Base-by-base conservation (phyloP, 768 basidiomycete species). In the Rhizopogon salebrosus region DNA sequence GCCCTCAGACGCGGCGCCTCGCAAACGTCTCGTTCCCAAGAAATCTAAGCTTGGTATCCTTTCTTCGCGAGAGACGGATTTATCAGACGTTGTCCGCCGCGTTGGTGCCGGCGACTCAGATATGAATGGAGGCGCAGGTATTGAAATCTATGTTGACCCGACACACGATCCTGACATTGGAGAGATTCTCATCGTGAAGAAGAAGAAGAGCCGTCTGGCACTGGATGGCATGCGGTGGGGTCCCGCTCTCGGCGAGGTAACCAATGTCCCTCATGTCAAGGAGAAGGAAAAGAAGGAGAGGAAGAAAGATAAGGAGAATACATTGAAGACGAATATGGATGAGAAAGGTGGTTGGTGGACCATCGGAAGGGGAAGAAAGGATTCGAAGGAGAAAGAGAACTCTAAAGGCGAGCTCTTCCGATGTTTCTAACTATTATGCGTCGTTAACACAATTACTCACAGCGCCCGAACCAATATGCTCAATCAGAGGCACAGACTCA, bases 321-420 rank as follows among this genome's bases (percentile, higher is more conserved):
- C 64, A 54, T 61, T 71, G 52, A 74, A 73, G 61, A 56, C 72
- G 51, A 79, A 76, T 65, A 64, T 54, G 24, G 76, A 77, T 40
- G 73, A 76, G 55, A 80, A 75, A 60, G 75, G 77, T 61, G 87
- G 83, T 66, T 92, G 89, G 88, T 92, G 89, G 90, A 91, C 79
- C 56, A 83, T 92, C 54, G 83, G 87, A 6, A 71, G 87, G 13
- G 86, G 86, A 9, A 70, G 85, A 59, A 89, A 84, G 62, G 88
- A 87, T 52, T 82, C 80, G 16, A 87, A 88, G 64, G 83, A 84
- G 61, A 80, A 80, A 57, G 73, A 72, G 31, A 71, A 73, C 48
- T 67, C 70, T 24, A 72, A 72, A 54, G 51, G 67, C 68, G 43
- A 60, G 41, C 13, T 24, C 57, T 55, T 1, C n/a, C 22, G 46